phyloP scores from a whole-genome alignment of 2,329 filamentous ascomycete genomes.

The Samsoniella hepiali region DNA sequence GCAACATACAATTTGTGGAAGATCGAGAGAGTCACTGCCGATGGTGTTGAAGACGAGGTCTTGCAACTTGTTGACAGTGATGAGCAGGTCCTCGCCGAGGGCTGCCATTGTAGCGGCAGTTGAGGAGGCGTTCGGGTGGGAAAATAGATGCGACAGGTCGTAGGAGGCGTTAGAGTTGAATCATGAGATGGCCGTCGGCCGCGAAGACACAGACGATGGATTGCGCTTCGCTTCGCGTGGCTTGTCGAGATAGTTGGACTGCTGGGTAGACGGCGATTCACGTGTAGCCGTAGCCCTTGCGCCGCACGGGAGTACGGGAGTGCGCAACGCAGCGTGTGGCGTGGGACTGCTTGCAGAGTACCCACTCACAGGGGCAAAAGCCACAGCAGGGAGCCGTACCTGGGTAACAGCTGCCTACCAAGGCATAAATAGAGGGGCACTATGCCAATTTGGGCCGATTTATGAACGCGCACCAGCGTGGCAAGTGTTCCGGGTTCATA shows the following conservation, averaged over 20 bases:
- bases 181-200: constrained; percentile 14
- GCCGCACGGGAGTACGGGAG: constrained; percentile 10
- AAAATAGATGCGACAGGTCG: constrained; percentile 9
- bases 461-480: background rate
- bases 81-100: constrained; percentile 91
- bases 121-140: background rate
- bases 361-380: constrained; percentile 13
- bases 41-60: constrained; percentile 99
- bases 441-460: background rate
- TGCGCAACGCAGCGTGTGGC: background rate
- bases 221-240: constrained; percentile 16
- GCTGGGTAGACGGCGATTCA: constrained; percentile 14
- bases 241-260: background rate
- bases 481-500: background rate
- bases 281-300: constrained; percentile 16
- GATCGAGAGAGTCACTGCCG: constrained; percentile 94
- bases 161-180: constrained; percentile 8
- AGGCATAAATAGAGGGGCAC: constrained; percentile 11
- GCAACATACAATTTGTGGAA: constrained; percentile 88
- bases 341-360: constrained; percentile 1
- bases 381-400: constrained; percentile 9
- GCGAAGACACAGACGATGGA: constrained; percentile 15
- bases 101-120: constrained; percentile 67
- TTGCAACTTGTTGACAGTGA: constrained; percentile 96
- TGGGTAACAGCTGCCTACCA: background rate